Percentiles rank a stretch among this genome's conserved stretches.
Evolutionary conservation across 1,139 yeast genomes (phyloP).

Genomic region (Suhomyces wounanorum): DNA sequence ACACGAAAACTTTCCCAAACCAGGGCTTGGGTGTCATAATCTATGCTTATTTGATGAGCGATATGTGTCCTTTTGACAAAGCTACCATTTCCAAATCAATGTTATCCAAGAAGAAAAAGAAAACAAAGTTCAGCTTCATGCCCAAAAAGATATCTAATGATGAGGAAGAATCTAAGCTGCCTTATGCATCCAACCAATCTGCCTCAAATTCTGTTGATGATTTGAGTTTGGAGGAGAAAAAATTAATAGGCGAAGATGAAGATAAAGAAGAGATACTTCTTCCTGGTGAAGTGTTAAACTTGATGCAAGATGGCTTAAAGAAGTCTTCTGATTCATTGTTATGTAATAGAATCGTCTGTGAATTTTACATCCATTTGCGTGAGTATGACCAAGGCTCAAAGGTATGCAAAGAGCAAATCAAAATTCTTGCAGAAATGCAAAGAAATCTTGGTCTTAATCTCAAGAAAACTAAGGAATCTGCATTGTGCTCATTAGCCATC

Average conservation of each 20-base stretch:
- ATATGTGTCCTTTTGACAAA: conserved; percentile 59
- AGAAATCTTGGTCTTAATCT: conserved; percentile 51
- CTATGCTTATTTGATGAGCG: conserved; percentile 63
- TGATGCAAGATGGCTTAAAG: conserved; percentile 56
- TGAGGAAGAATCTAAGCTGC: not conserved
- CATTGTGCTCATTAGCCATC: conserved; percentile 69
- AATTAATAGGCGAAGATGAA: conserved; percentile 15
- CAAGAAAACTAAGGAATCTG: conserved; percentile 55
- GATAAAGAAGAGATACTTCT: conserved; percentile 27
- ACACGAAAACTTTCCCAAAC: conserved; percentile 56
- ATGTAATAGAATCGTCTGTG: conserved; percentile 65
- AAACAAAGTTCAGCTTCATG: conserved; percentile 2
- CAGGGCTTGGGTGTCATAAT: conserved; percentile 67
- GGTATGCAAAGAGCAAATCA: conserved; percentile 62
- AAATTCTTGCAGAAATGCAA: conserved; percentile 51
- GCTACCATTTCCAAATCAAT: conserved; percentile 20
- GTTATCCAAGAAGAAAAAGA: conserved; percentile 4
- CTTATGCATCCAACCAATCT: not conserved
- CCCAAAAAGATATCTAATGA: not conserved
- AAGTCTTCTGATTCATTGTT: conserved; percentile 52
- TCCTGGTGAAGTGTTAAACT: conserved; percentile 56
- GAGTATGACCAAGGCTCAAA: conserved; percentile 68
- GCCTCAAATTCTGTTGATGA: not conserved
- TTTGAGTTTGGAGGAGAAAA: conserved; percentile 10
- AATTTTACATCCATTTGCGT: conserved; percentile 58